Evolutionary conservation across 371 early-diverging fungal genomes (phyloP), one percentile per base, ranked within the genome.

Genomic region (Mucor lusitanicus): DNA sequence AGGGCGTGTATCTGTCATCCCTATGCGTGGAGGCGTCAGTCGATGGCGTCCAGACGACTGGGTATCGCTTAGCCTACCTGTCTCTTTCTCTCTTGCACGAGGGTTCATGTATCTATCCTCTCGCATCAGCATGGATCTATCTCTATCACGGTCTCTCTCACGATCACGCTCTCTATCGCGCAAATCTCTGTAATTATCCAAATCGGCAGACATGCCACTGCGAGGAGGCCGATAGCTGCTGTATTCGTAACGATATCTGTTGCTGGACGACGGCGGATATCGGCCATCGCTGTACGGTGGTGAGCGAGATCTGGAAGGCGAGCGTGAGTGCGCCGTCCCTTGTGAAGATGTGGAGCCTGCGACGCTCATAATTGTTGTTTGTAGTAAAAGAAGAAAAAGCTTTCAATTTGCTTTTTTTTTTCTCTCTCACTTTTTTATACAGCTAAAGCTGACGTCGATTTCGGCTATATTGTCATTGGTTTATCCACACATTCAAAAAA

Each of bases 301-400:
- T 64, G 86, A 73, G 67, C 84, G 61, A 68, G 87, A 76, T 72
- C 85, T 54, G 62, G 84, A 70, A 50, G 79, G 75, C 61, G 80
- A 78, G 57, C 86, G 64, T 57, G 84, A 70, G 63, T 75, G 80
- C 7, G 83, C 79, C 5, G 83, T 80, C 40, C 81, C 83, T 59
- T 77, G 76, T 54, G 83, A 83, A 60, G 83, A 83, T 70, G 79
- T 74, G 69, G 83, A 83, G 71, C 83, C 83, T 40, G 81, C 73
- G 65, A 71, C 82, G 74, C 77, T 87, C 86, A 76, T 85, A 72
- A 54, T 76, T 39, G 25, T 39, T 58, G 12, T 21, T 66, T 57
- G 35, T 33, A 11, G 37, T 35, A 6, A 62, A 56, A 56, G 21
- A 46, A 62, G 33, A 56, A 55, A 62, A 48, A 46, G 33, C 46